Base-by-base conservation (phyloP, 1,284 basidiomycete species). In the Tylopilus sp. region DNA sequence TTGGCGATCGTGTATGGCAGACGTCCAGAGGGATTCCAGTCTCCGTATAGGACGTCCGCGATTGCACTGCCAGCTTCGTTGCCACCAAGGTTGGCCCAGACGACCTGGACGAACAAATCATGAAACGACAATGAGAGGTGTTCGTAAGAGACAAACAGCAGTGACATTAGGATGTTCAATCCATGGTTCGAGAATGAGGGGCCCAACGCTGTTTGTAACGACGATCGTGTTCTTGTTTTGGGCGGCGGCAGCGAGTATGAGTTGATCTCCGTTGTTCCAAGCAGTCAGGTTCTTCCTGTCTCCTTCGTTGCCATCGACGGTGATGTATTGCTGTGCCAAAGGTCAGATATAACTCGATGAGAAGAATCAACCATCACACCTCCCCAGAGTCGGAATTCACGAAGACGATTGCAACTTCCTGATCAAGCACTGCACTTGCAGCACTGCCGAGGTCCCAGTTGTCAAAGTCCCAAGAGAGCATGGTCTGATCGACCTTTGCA, bases 1-100 rank as follows among this genome's bases (percentile, higher is more conserved):
- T 86, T 86, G n/a, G 85, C 88, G 62, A 89, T 87, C 2, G 89
- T 89, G 74, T 87, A 89, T 6, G 89, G 85, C 26, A 91, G 75
- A 58, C 85, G 81, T 5, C 84, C 90, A 49, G 76, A 85, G 1
- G 89, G 89, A 70, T 86, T 88, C 71, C 84, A 83, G 22, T 74
- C 72, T 2, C 84, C 87, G 62, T 82, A 89, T 32, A 89, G 73
- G 16, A 89, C 77, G 57, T 89, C 72, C 13, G 71, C 53, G 26
- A 80, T 71, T 2, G 70, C 71, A 53, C 65, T 69, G 0, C 90
- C 90, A 19, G 83, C 82, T 72, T 91, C 88, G 65, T 89, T 86
- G n/a, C 91, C 91, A 4, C 87, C 86, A 22, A 87, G 74, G 22
- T 81, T 83, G 3, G 88, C 87, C 79, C 82, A 86, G 18, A 86